These are phyloP conservation scores for Candida rishiriensis DNA, from an alignment of 805 yeast genomes.

Conservation along the genomic window DNA sequence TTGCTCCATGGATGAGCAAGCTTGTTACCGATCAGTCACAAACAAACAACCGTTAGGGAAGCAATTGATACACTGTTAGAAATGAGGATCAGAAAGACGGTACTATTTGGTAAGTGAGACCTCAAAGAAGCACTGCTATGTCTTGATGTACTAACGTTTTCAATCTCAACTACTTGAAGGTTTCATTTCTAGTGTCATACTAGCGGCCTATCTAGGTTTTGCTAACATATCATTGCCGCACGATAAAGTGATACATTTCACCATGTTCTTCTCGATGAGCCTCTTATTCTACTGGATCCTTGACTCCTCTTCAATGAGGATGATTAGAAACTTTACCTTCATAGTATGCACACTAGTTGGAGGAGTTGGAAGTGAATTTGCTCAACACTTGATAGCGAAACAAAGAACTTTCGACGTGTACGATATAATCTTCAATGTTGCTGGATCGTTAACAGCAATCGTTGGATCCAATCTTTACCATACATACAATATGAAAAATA, in stretches of 20 bases:
- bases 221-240: constrained; percentile 41
- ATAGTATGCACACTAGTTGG: constrained; percentile 40
- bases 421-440: constrained; percentile 26
- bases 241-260: constrained; percentile 47
- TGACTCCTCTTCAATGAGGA: constrained; percentile 32
- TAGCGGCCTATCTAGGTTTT: constrained; percentile 43
- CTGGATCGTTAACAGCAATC: constrained; percentile 25
- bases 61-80: background rate
- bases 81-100: constrained; percentile 11
- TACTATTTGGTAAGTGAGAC: constrained; percentile 3
- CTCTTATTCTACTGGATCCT: constrained; percentile 43
- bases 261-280: constrained; percentile 41
- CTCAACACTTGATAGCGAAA: constrained; percentile 42
- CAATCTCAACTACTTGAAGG: constrained; percentile 7
- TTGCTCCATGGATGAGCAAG: too few relatives aligned
- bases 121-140: background rate
- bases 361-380: constrained; percentile 44
- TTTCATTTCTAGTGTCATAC: constrained; percentile 12
- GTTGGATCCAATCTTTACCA: constrained; percentile 16
- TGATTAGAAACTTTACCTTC: constrained; percentile 32
- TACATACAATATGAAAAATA: constrained; percentile 5
- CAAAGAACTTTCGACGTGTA: constrained; percentile 38
- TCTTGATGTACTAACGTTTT: background rate
- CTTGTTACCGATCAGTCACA: too few relatives aligned
- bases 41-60: background rate